Conservation (phyloP, 2,329 filamentous ascomycete genomes). For the Fusarium succisae region DNA sequence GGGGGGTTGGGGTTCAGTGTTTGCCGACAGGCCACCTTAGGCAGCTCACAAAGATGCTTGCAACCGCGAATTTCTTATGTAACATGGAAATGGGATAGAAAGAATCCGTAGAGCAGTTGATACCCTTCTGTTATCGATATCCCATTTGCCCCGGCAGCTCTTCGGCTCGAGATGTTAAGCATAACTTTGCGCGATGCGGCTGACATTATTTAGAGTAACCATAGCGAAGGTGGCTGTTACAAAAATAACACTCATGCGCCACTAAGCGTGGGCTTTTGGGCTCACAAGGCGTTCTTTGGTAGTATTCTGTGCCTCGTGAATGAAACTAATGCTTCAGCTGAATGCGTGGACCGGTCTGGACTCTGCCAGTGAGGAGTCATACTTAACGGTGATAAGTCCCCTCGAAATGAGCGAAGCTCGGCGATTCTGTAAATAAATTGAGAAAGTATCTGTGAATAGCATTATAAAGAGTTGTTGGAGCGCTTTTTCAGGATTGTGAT, state of each 20-base stretch:
- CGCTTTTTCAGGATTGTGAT: neutral
- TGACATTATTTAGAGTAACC: neutral
- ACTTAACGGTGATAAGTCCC: neutral
- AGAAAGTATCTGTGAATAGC: neutral
- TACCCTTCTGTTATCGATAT: neutral
- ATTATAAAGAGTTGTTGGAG: neutral
- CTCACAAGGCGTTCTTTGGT: conserved; percentile 10
- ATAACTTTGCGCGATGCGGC: neutral
- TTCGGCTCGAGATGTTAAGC: neutral
- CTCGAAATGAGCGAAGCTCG: neutral
- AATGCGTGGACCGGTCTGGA: conserved; percentile 34
- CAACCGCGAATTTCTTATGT: fast-evolving
- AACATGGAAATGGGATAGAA: neutral
- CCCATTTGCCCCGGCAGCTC: too few relatives aligned
- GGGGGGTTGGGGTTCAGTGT: too few relatives aligned
- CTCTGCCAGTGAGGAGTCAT: neutral
- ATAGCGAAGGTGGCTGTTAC: neutral
- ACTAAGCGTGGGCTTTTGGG: neutral
- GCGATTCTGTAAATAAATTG: neutral
- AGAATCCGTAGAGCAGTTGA: neutral
- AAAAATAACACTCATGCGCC: neutral
- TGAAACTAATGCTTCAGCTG: conserved; percentile 30
- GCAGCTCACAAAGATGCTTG: too few relatives aligned
- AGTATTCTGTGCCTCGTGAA: conserved; percentile 24
- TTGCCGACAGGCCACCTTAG: too few relatives aligned